Evolutionary conservation across 2,329 filamentous ascomycete species (phyloP).

Genomic region (Ophiosphaerella korrae): DNA sequence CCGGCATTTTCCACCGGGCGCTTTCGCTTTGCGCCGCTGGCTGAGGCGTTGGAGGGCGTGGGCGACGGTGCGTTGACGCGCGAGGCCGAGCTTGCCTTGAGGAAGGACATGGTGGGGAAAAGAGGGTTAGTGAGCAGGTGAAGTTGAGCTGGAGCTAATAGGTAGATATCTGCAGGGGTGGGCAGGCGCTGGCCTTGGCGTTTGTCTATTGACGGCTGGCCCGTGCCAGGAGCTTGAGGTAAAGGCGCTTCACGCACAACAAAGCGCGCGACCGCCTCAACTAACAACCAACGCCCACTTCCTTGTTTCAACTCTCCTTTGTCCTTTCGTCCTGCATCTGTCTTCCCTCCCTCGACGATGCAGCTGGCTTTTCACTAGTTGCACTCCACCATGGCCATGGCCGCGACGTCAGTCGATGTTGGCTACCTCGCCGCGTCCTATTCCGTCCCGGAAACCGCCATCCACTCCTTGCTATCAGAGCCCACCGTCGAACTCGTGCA

Average conservation of each 20-base stretch:
- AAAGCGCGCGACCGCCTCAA: slow-evolving; percentile 22
- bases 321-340: slow-evolving; percentile 18
- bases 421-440: slow-evolving; percentile 75
- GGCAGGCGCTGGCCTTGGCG: not conserved
- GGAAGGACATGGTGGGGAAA: slow-evolving; percentile 39
- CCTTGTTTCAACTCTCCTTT: slow-evolving; percentile 35
- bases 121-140: slow-evolving; percentile 6
- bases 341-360: slow-evolving; percentile 24
- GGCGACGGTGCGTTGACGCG: slow-evolving; percentile 64
- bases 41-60: slow-evolving; percentile 54
- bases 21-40: slow-evolving; percentile 58
- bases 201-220: not conserved
- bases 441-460: slow-evolving; percentile 67
- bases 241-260: slow-evolving; percentile 13
- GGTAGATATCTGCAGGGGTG: slow-evolving; percentile 6
- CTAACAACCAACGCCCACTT: slow-evolving; percentile 8
- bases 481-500: slow-evolving; percentile 81
- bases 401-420: slow-evolving; percentile 67
- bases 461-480: slow-evolving; percentile 65
- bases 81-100: slow-evolving; percentile 35
- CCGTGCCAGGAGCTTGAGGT: slow-evolving; percentile 3
- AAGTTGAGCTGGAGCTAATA: not conserved
- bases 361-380: slow-evolving; percentile 18
- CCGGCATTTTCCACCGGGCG: slow-evolving; percentile 56
- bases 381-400: slow-evolving; percentile 55